Evolutionary conservation across 768 basidiomycete species (phyloP), one percentile per base, ranked within the genome.

Genomic region (Termitomyces heimii): DNA sequence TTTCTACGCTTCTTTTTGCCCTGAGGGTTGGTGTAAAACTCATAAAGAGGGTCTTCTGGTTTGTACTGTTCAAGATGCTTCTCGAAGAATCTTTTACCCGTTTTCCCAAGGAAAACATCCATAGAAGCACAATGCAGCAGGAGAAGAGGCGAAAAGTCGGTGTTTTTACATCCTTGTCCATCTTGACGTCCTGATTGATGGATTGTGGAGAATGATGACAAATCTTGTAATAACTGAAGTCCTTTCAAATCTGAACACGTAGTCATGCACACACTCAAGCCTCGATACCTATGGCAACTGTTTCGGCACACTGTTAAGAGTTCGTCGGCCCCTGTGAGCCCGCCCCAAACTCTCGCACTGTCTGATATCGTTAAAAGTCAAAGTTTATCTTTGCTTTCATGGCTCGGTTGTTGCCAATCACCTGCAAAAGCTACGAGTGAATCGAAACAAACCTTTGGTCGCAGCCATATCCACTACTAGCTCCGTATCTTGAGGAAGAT

Each of bases 1-100:
- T 82, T 81, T 61, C 81, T 70, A 28, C 81, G 76, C 59, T 79
- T 79, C 68, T 78, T 73, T 61, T 79, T 81, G 16, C 88, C 87
- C 48, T 72, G 73, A 1, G 74, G 70, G 62, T 86, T 78, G 6
- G 76, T 75, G 62, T 83, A 83, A 14, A 68, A 72, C 65, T 86
- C 90, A 67, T 94, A 93, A 13, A 88, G 67, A 0, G 89, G 90
- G 67, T 94, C 91, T 24, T 75, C 70, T 0, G 92, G 91, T 24
- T 78, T 67, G 69, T 92, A 92, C 18, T 82, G 73, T 47, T 84
- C 75, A 20, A 92, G 54, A 62, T 92, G 83, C 51, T 79, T 74
- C 60, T 75, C 78, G 61, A 92, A 88, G 18, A 92, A 72, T 58
- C 78, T 80, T 56, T 71, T 74, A 28, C 85, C 87, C 9, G 78